A percentile compares a stretch with the other conserved stretches of the same genome.
phyloP scores from a whole-genome alignment of 495 filamentous ascomycete species.

The Bryoglossum gracile region DNA sequence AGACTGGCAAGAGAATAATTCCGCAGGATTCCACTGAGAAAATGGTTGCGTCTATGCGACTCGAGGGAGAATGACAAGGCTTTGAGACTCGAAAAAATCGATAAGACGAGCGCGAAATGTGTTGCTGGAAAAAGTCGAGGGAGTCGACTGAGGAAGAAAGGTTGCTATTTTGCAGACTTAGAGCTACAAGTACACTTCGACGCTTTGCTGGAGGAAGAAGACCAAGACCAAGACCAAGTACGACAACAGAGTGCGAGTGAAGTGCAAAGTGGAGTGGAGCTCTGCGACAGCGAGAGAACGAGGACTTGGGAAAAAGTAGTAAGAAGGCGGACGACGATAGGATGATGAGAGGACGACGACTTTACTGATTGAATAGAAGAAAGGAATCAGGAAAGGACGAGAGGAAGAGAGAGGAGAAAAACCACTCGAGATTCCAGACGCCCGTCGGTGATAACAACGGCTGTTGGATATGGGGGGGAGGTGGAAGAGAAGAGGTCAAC shows the following conservation, averaged over 20 bases:
- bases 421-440: slow-evolving; percentile 39
- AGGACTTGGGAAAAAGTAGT: slow-evolving; percentile 17
- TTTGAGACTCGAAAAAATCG: slow-evolving; percentile 19
- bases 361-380: slow-evolving; percentile 24
- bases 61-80: slow-evolving; percentile 21
- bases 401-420: slow-evolving; percentile 41
- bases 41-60: slow-evolving; percentile 15
- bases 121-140: slow-evolving; percentile 13
- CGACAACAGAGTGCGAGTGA: slow-evolving; percentile 20
- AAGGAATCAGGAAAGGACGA: slow-evolving; percentile 41
- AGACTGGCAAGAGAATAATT: too few species aligned
- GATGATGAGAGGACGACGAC: slow-evolving; percentile 15
- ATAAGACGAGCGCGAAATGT: slow-evolving; percentile 14
- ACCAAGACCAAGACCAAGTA: slow-evolving; percentile 19
- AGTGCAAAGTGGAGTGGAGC: slow-evolving; percentile 7
- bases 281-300: slow-evolving; percentile 18
- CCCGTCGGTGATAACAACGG: slow-evolving; percentile 29
- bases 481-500: slow-evolving; percentile 26
- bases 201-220: slow-evolving; percentile 19
- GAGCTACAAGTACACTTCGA: not conserved
- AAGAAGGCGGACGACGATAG: slow-evolving; percentile 14
- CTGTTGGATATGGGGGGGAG: slow-evolving; percentile 27
- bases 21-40: slow-evolving; percentile 7
- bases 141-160: slow-evolving; percentile 18
- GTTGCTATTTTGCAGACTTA: slow-evolving; percentile 16